Conservation (phyloP, 352 stramenopile genomes). For the Thraustochytrium sp. region DNA sequence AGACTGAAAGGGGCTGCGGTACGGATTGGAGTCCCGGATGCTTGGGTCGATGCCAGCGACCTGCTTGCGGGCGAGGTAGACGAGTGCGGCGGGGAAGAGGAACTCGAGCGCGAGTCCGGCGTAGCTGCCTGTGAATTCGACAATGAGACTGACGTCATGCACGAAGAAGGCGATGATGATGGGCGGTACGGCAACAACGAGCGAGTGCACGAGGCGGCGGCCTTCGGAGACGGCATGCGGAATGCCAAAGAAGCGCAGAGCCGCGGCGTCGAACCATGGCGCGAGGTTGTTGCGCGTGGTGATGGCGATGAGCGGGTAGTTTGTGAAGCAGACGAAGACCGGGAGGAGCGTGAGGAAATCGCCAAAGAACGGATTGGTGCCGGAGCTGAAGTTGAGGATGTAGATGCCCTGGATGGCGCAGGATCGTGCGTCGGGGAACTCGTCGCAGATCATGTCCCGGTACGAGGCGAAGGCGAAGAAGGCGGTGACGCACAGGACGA, state of each 20-base stretch:
- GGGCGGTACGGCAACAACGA: slow-evolving; percentile 1
- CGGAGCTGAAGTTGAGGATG: slow-evolving; percentile 29
- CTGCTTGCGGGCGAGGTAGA: not conserved
- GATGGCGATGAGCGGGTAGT: slow-evolving; percentile 38
- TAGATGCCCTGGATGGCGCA: slow-evolving; percentile 38
- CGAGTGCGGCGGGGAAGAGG: slow-evolving; percentile 25
- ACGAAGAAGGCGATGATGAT: slow-evolving; percentile 3
- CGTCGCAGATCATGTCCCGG: not conserved
- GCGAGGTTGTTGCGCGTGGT: slow-evolving; percentile 33
- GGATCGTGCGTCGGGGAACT: not conserved
- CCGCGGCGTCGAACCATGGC: not conserved
- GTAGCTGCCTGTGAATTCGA: slow-evolving; percentile 42
- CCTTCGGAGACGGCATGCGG: no score
- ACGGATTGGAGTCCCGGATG: not conserved
- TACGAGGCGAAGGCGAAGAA: slow-evolving; percentile 15
- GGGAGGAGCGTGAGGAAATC: slow-evolving; percentile 31
- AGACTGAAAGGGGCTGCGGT: not conserved
- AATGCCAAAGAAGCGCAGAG: not conserved
- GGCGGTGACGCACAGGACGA: slow-evolving; percentile 21
- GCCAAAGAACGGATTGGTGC: slow-evolving; percentile 24
- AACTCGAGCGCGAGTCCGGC: slow-evolving; percentile 33
- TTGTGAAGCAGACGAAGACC: slow-evolving; percentile 34
- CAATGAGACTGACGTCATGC: slow-evolving; percentile 29
- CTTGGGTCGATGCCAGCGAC: not conserved
- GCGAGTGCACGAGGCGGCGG: not conserved